Base-by-base conservation (phyloP, 2,329 filamentous ascomycete genomes). In the Lecanicillium sp. region DNA sequence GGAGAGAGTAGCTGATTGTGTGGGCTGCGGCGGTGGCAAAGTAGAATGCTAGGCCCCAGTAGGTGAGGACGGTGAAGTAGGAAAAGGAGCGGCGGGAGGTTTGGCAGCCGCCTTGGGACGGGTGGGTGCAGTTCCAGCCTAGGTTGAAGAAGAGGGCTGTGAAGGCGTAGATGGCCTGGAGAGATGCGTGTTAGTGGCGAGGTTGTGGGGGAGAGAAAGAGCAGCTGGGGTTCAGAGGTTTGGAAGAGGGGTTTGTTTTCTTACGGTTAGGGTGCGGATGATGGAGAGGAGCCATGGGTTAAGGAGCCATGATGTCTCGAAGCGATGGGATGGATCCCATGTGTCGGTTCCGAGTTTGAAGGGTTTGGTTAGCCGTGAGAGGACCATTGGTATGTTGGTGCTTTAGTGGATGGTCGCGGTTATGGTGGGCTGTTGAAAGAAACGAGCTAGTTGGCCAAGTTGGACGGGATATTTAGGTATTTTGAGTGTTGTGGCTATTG, bases 21-120 rank as follows among this genome's bases (percentile, higher is more conserved):
- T 94, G 85, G 14, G 76, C 45, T 14, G 81, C 69, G 2, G 82
- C 70, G 51, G 80, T 64, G 41, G 79, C 67, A 56, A 82, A 81
- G 68, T 94, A 94, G 63, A 89, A 90, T 17, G 75, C 79, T 27
- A 90, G 63, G 2, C 85, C 85, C 84, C 84, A 92, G 69, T 82
- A 92, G 9, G 83, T 85, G 42, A 92, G 66, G 52, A 80, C 69
- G 19, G 87, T 94, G 66, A 94, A 94, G 68, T 78, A 94, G 51
- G 80, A 85, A 65, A 94, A 92, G 33, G 71, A 72, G 33, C 67
- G 60, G 37, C 67, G 63, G 18, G 75, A 71, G 2, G 51, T 53
- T 25, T 53, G 46, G 53, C 69, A 71, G 35, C 70, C 64, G 43
- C 63, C 64, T 9, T 53, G 48, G 2, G 45, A 37, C 25, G 59